Conservation (phyloP, 768 basidiomycete genomes). For the Phanerochaete carnosa region DNA sequence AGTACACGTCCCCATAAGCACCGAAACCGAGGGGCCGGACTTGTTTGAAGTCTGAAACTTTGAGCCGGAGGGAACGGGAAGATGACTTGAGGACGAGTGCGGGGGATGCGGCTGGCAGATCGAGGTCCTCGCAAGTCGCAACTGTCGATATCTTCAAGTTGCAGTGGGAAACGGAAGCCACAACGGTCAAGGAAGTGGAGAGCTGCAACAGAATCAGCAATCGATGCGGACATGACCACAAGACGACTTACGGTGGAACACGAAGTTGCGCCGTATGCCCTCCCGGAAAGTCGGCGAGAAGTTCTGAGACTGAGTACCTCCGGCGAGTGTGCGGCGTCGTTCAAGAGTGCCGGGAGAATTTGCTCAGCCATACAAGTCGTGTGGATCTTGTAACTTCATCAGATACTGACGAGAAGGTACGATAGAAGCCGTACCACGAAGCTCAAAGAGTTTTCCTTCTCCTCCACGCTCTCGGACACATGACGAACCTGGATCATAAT, state of each 20-base stretch:
- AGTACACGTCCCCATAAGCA: conserved; percentile 21
- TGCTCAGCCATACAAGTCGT: background rate
- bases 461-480: background rate
- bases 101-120: background rate
- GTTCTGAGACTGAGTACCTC: conserved; percentile 3
- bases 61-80: background rate
- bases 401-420: background rate
- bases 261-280: no score
- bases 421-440: background rate
- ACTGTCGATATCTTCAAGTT: no score
- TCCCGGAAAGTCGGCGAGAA: background rate
- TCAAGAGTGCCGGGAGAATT: background rate
- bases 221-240: no score
- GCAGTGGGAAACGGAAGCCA: no score
- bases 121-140: background rate
- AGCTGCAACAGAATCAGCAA: no score
- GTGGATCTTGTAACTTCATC: background rate
- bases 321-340: background rate
- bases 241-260: no score
- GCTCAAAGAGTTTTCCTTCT: background rate
- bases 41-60: conserved; percentile 16
- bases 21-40: conserved; percentile 20
- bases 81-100: background rate
- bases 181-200: background rate
- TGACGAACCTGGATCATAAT: background rate